phyloP scores from a whole-genome alignment of 306 rosid genomes.

The Medicago truncatula region MtrunA17r5.0-ANR NC_053045.1:27337501-27338000 shows the following conservation, averaged over 20 bases:
- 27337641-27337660: conserved; percentile 73
- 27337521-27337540: conserved; percentile 39
- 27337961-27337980: conserved; percentile 85
- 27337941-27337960: conserved; percentile 80
- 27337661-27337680: conserved; percentile 73
- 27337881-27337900: conserved; percentile 62
- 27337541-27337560: conserved; percentile 32
- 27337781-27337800: conserved; percentile 76
- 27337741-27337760: conserved; percentile 67
- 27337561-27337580: conserved; percentile 30
- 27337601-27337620: conserved; percentile 81
- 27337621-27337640: conserved; percentile 89
- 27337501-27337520: conserved; percentile 52
- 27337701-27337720: conserved; percentile 66
- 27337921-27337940: conserved; percentile 83
- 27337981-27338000: conserved; percentile 89
- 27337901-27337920: conserved; percentile 74
- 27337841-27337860: conserved; percentile 67
- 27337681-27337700: conserved; percentile 55
- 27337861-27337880: conserved; percentile 72
- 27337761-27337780: conserved; percentile 66
- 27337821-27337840: conserved; percentile 64
- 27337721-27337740: conserved; percentile 67
- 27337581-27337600: conserved; percentile 62
- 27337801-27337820: conserved; percentile 63